Evolutionary conservation across 2,329 filamentous ascomycete genomes (phyloP), one percentile per base, ranked within the genome.

Genomic region (Aspergillus puulaauensis): DNA sequence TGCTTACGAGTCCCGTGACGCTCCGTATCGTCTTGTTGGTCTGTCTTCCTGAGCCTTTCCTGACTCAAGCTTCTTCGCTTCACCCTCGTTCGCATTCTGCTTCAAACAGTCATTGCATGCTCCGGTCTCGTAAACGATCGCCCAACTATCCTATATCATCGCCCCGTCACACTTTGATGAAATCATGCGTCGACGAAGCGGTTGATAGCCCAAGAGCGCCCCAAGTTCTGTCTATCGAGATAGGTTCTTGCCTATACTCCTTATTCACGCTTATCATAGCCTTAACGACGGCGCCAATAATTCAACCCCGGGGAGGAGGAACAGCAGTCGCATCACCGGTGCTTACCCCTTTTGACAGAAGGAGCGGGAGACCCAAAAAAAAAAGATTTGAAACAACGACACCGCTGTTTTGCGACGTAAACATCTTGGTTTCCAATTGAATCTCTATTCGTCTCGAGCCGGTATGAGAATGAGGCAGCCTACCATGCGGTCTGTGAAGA

Each of bases 381-480:
- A 44, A 45, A 17, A 17, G 58, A 43, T 46, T 54, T 40, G 33
- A 58, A 56, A 54, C 37, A 46, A 51, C 35, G 59, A 61, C 56
- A 56, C 54, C 58, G 56, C 54, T 63, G 47, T 56, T 56, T 56
- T 24, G 45, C 27, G 45, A 57, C 45, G 56, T 57, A 45, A 57
- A 54, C 50, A 33, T 15, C 52, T 52, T 54, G 61, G 48, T 56
- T 57, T 46, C 41, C 53, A 52, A 61, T 62, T 54, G 48, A 52
- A 54, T 53, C 40, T 40, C 19, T 39, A 45, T 58, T 57, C 51
- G 55, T 45, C 37, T 27, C 55, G 54, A 48, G 51, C 60, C 58
- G 59, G 49, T 21, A 14, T 14, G 54, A 63, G 50, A 62, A 66
- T 65, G 64, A 66, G 64, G 64, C 64, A 61, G 54, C 61, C 58